Evolutionary conservation across 2,329 filamentous ascomycete genomes (phyloP), one percentile per base, ranked within the genome.

Genomic region (Aureobasidium sp.): DNA sequence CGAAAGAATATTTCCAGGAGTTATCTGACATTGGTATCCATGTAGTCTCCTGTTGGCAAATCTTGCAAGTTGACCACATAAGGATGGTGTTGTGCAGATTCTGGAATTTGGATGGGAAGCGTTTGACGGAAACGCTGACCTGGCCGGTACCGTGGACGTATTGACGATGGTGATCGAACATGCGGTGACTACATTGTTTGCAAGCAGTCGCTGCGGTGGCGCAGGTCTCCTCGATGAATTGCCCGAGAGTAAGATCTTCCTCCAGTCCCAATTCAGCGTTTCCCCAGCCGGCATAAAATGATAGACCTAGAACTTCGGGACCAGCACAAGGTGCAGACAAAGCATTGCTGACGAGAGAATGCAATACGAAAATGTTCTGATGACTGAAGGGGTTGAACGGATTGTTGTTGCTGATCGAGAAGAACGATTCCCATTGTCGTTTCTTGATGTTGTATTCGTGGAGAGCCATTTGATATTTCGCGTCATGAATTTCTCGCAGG

Each of bases 1-100:
- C 94, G 70, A 99, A 96, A 0, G 94, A 99, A 73, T 99, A 99
- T 72, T 95, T 97, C 89, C 91, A 99, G 0, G 92, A 95, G 68
- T 86, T 91, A 61, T 91, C 86, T 0, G 93, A 97, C 91, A 99
- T 97, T 36, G 88, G 86, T 66, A 90, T 89, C 51, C 92, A 86
- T 42, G 91, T 89, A 0, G 93, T 96, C 71, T 97, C 92, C 66
- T 90, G 90, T 58, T 90, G 87, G 73, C 95, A 99, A 32, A 90
- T 81, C 68, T 96, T 94, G 78, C 94, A 99, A 68, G 88, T 91
- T 66, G 91, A 97, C 95, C 95, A 99, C 91, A 99, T 97, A 62
- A 92, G 83, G 61, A 99, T 96, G 3, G 87, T 89, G 65, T 90
- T 85, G 72, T 84, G 82, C 74, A 86, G 75, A 1, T 85, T 82